A percentile compares a stretch with the other conserved stretches of the same genome.
Evolutionary conservation across 306 rosid species (phyloP).

Genomic region (Rubus idaeus): DNA sequence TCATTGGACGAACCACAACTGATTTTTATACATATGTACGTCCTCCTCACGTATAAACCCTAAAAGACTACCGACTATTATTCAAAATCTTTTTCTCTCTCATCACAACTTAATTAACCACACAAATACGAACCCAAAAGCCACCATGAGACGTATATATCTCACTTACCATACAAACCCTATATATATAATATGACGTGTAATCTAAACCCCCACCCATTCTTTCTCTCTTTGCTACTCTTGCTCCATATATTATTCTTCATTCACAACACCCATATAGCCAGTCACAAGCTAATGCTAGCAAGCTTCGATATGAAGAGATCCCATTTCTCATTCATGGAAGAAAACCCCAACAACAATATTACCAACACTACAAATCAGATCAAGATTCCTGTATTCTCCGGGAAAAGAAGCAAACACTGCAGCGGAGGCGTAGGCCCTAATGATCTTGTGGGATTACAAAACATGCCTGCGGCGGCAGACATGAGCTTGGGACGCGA

Average conservation of each 20-base stretch:
- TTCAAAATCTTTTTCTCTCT: no score
- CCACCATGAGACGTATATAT: slow-evolving; percentile 43
- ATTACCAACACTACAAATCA: slow-evolving; percentile 7
- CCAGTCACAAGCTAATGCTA: neutral
- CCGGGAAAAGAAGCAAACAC: slow-evolving; percentile 30
- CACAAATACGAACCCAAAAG: slow-evolving; percentile 33
- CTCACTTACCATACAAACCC: slow-evolving; percentile 48
- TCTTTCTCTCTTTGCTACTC: neutral
- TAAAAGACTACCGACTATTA: neutral
- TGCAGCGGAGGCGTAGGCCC: neutral
- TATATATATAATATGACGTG: slow-evolving; percentile 37
- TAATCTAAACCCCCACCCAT: slow-evolving; percentile 39
- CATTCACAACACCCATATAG: neutral
- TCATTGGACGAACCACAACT: no score
- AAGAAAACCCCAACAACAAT: slow-evolving; percentile 25
- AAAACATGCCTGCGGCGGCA: neutral
- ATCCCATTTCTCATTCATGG: slow-evolving; percentile 25
- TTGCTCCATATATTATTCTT: neutral
- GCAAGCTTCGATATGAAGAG: slow-evolving; percentile 9
- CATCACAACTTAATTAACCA: slow-evolving; percentile 29
- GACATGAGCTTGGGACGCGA: slow-evolving; percentile 35
- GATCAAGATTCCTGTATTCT: slow-evolving; percentile 15
- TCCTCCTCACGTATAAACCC: slow-evolving; percentile 2
- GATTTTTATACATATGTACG: no score
- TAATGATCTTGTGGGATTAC: neutral